Evolutionary conservation across 495 filamentous ascomycete genomes (phyloP), one percentile per base, ranked within the genome.

Genomic region (Trichocladium uniseriatum): DNA sequence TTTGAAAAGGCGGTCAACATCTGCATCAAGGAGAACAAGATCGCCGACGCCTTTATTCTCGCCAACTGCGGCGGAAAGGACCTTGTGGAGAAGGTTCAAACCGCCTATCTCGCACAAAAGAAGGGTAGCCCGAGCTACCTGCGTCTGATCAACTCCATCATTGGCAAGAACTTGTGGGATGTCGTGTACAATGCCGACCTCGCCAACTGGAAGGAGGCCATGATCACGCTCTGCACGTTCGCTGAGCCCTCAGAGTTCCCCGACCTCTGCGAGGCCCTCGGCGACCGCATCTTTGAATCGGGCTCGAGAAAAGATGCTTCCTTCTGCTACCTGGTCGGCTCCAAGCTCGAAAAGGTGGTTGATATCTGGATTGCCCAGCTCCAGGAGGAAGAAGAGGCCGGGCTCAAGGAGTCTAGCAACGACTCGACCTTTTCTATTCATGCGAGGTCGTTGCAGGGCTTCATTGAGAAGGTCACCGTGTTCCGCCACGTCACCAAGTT

Each of bases 401-500:
- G 79, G 29, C 72, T 89, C 53, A 74, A 87, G 50, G 73, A 82
- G 38, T 72, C 77, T 10, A 68, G 73, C 43, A 78, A 80, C 45
- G 85, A 86, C 54, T 87, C 86, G 16, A 82, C 77, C 48, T 99
- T 96, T 71, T 94, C 91, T 6, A 78, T 97, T 41, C 94, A 97
- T 55, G 92, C 90, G 42, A 79, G 80, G 48, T 83, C 85, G 37
- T 69, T 99, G 46, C 94, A 97, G 58, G 79, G 83, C 43, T 86
- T 99, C 64, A 92, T 99, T 51, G 92, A 99, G 71, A 99, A 97
- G 72, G 92, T 99, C 42, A 94, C 89, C 2, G 81, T 99, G 35
- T 97, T 99, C 80, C 85, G 92, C 43, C 78, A 94, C 58, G 90
- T 92, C 37, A 89, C 87, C 45, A 90, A 91, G 56, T 99, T 94